phyloP scores from a whole-genome alignment of 2,329 filamentous ascomycete genomes.

The Knufia fluminis region DNA sequence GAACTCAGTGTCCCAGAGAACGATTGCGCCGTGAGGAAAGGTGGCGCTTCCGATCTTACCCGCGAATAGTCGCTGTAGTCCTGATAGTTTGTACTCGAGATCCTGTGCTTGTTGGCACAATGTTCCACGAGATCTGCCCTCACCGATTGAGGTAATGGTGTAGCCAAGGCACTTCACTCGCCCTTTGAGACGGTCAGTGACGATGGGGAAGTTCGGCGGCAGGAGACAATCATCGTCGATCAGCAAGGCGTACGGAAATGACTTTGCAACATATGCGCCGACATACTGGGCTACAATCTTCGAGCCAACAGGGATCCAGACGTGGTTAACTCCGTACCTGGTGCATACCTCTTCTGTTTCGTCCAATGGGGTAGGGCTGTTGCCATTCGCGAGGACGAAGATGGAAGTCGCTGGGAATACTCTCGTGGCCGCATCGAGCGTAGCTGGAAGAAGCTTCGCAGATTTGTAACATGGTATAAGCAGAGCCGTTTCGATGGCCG shows the following conservation, averaged over 20 bases:
- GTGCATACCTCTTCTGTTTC: conserved; percentile 39
- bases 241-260: conserved; percentile 39
- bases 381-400: conserved; percentile 42
- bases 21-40: conserved; percentile 44
- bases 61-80: conserved; percentile 37
- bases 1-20: conserved; percentile 41
- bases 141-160: conserved; percentile 40
- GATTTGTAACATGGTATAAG: conserved; percentile 44
- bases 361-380: conserved; percentile 38
- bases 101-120: conserved; percentile 41
- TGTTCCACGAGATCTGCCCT: conserved; percentile 29
- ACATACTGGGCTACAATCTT: conserved; percentile 45
- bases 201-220: conserved; percentile 40
- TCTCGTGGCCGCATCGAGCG: conserved; percentile 37
- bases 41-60: conserved; percentile 40
- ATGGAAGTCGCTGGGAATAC: conserved; percentile 40
- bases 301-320: conserved; percentile 41
- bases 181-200: conserved; percentile 33
- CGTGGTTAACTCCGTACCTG: conserved; percentile 38
- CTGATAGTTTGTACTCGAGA: conserved; percentile 45
- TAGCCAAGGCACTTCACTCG: conserved; percentile 40
- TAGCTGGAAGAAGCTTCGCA: conserved; percentile 33
- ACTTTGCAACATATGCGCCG: conserved; percentile 37
- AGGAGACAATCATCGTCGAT: conserved; percentile 44
- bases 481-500: conserved; percentile 27